phyloP scores from a whole-genome alignment of 164 flowering plant species.

The Berberis vulgaris region DNA sequence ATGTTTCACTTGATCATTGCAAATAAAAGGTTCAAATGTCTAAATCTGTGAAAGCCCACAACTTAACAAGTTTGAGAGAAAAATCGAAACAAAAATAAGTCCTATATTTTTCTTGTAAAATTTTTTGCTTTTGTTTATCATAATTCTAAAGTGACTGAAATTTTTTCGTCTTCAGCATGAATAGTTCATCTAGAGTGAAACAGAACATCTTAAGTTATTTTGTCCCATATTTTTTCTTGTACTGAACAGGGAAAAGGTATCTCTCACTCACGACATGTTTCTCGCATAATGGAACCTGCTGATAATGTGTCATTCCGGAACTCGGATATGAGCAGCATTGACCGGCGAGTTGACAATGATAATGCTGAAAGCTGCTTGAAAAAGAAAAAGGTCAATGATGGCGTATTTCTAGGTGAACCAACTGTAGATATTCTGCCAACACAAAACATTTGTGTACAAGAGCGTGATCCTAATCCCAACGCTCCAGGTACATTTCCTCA shows the following conservation, averaged over 20 bases:
- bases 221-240: not conserved
- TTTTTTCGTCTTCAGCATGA: no score
- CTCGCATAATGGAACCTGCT: constrained; percentile 27
- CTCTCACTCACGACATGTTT: constrained; percentile 20
- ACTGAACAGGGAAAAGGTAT: constrained; percentile 46
- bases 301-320: constrained; percentile 13
- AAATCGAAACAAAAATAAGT: no score
- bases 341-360: constrained; percentile 7
- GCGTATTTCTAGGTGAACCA: constrained; percentile 11
- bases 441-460: constrained; percentile 7
- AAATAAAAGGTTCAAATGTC: no score
- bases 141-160: no score
- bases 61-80: no score
- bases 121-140: no score
- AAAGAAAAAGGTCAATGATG: constrained; percentile 26
- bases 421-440: constrained; percentile 4
- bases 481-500: constrained; percentile 20
- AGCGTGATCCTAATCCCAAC: constrained; percentile 1
- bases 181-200: not conserved
- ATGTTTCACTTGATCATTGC: no score
- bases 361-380: constrained; percentile 10
- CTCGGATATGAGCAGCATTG: constrained; percentile 5
- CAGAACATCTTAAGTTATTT: not conserved
- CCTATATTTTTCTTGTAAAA: no score
- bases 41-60: no score